Conservation (phyloP, 257 asterid species). For the Gentiana macrophylla region DNA sequence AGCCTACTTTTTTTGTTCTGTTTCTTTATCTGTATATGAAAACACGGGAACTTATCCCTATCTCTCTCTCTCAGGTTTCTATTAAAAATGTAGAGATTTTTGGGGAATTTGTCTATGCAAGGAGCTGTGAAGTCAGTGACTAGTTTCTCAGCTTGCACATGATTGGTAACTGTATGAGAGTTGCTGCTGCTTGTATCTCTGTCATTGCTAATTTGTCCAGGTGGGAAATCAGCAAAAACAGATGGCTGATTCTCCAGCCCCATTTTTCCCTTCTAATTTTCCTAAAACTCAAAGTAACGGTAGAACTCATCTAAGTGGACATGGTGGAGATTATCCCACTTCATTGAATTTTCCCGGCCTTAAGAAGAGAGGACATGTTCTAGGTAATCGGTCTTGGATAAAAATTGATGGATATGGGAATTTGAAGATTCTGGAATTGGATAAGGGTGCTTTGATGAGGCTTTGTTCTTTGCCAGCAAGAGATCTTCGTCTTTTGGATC, state of each 20-base stretch:
- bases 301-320: slow-evolving; percentile 26
- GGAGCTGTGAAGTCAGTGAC: not conserved
- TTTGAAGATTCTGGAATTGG: slow-evolving; percentile 70
- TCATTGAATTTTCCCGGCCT: slow-evolving; percentile 51
- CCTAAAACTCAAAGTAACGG: slow-evolving; percentile 28
- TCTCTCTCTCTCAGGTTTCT: slow-evolving; percentile 1
- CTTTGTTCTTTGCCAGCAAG: slow-evolving; percentile 93
- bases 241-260: slow-evolving; percentile 52
- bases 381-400: slow-evolving; percentile 90
- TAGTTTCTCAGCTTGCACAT: not conserved
- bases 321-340: slow-evolving; percentile 19
- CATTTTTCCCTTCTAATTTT: slow-evolving; percentile 19
- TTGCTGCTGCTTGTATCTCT: slow-evolving; percentile 28
- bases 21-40: too few relatives aligned
- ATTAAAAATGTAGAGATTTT: not conserved
- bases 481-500: slow-evolving; percentile 97
- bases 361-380: slow-evolving; percentile 87
- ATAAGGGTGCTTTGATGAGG: slow-evolving; percentile 74
- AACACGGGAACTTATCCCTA: not conserved
- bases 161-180: not conserved
- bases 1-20: not conserved
- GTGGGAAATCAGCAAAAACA: slow-evolving; percentile 7
- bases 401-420: slow-evolving; percentile 70
- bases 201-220: slow-evolving; percentile 6
- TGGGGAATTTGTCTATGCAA: not conserved